These are phyloP conservation scores for Bruguiera gymnorhiza DNA, from an alignment of 345 rosid species.

Conservation along the genomic window DNA sequence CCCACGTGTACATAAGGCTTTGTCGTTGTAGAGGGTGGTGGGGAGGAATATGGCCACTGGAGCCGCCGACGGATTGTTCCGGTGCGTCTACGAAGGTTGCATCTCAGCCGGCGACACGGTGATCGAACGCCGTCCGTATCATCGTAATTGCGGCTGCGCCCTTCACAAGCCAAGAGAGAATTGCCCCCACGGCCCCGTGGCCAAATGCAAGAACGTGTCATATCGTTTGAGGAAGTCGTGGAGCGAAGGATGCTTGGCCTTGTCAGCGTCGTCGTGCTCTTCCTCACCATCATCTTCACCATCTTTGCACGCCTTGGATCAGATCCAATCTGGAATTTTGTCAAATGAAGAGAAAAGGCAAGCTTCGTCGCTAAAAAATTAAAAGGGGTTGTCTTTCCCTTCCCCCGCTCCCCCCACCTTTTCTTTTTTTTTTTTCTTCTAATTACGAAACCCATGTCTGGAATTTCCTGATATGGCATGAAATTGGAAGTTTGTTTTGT, in stretches of 20 bases:
- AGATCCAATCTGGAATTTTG: background rate
- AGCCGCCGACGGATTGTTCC: conserved; percentile 58
- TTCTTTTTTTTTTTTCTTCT: too few relatives aligned
- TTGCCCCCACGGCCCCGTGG: conserved; percentile 21
- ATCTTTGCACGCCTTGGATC: conserved; percentile 1
- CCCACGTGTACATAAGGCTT: too few relatives aligned
- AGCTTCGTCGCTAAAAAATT: background rate
- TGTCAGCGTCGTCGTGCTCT: conserved; percentile 21
- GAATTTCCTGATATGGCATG: too few relatives aligned
- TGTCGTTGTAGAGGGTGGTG: background rate
- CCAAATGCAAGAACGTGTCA: conserved; percentile 31
- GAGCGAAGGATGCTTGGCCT: conserved; percentile 59
- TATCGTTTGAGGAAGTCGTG: conserved; percentile 59
- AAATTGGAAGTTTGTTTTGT: too few relatives aligned
- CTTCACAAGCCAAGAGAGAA: conserved; percentile 38
- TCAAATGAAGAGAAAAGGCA: background rate
- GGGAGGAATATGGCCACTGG: conserved; percentile 36
- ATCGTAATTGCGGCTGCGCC: conserved; percentile 59
- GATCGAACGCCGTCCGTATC: conserved; percentile 63
- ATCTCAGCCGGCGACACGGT: conserved; percentile 42
- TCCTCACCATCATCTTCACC: conserved; percentile 51
- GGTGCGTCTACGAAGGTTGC: conserved; percentile 51
- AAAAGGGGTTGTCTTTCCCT: background rate
- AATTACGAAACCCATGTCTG: too few relatives aligned
- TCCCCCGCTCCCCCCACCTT: too few relatives aligned